phyloP scores from a whole-genome alignment of 345 rosid genomes.

The Eutrema yunnanense region DNA sequence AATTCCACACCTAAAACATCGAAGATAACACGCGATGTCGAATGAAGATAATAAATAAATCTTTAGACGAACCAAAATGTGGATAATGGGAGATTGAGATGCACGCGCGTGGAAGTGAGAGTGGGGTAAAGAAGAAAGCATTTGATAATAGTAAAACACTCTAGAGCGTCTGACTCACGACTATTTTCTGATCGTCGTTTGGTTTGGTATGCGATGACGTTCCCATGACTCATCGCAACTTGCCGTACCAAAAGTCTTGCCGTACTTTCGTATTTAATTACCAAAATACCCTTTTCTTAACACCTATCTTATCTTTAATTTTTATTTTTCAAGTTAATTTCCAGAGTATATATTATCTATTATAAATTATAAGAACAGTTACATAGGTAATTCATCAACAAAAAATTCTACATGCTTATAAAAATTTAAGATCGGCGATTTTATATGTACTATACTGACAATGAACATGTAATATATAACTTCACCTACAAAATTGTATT shows the following conservation, averaged over 20 bases:
- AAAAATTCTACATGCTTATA: no score
- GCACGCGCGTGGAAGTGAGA: slow-evolving; percentile 2
- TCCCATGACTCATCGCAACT: slow-evolving; percentile 20
- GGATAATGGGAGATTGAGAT: not conserved
- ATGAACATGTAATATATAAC: no score
- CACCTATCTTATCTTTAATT: not conserved
- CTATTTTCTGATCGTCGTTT: slow-evolving; percentile 10
- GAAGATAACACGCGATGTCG: not conserved
- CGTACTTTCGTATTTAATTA: slow-evolving; percentile 15
- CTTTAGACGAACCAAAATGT: not conserved
- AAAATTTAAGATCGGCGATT: no score
- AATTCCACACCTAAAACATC: no score
- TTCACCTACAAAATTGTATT: no score
- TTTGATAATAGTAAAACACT: slow-evolving; percentile 26
- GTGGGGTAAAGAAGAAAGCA: not conserved
- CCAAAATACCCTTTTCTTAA: slow-evolving; percentile 14
- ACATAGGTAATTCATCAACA: no score
- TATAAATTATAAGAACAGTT: no score
- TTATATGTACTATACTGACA: no score
- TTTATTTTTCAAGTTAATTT: not conserved
- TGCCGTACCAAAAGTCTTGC: slow-evolving; percentile 32
- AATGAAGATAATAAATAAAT: not conserved
- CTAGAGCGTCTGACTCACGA: slow-evolving; percentile 37
- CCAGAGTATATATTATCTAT: not conserved
- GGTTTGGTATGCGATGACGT: slow-evolving; percentile 29